Conservation (phyloP, 1,284 basidiomycete genomes). For the Cronartium ribicola region DNA sequence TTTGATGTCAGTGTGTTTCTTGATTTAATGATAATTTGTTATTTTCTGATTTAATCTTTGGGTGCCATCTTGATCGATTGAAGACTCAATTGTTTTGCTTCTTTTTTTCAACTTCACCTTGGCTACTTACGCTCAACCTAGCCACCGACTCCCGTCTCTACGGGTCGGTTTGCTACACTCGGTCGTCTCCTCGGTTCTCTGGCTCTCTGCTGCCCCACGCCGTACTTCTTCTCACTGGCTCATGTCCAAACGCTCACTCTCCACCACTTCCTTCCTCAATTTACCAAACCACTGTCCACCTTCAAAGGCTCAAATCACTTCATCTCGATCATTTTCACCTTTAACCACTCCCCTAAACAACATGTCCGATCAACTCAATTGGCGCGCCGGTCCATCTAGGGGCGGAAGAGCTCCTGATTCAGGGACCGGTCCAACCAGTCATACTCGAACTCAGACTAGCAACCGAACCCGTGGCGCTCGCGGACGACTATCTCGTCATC, state of each 20-base stretch:
- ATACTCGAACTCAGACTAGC: neutral
- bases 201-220: neutral
- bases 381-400: neutral
- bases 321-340: neutral
- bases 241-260: neutral
- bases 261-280: neutral
- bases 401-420: neutral
- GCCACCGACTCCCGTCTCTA: conserved; percentile 1
- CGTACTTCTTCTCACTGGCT: neutral
- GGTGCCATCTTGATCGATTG: too few species aligned
- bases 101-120: conserved; percentile 8
- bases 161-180: conserved; percentile 1
- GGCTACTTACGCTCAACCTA: neutral
- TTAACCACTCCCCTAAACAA: neutral
- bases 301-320: conserved; percentile 6
- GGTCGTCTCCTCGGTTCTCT: neutral
- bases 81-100: neutral
- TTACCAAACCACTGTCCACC: neutral
- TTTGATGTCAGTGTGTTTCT: neutral
- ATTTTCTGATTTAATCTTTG: too few species aligned
- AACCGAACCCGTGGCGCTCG: neutral
- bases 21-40: too few species aligned
- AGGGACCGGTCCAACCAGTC: neutral
- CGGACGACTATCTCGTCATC: neutral
- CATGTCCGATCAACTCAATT: conserved; percentile 2